Evolutionary conservation across 2,329 filamentous ascomycete genomes (phyloP).

Genomic region (Rachicladosporium sp.): DNA sequence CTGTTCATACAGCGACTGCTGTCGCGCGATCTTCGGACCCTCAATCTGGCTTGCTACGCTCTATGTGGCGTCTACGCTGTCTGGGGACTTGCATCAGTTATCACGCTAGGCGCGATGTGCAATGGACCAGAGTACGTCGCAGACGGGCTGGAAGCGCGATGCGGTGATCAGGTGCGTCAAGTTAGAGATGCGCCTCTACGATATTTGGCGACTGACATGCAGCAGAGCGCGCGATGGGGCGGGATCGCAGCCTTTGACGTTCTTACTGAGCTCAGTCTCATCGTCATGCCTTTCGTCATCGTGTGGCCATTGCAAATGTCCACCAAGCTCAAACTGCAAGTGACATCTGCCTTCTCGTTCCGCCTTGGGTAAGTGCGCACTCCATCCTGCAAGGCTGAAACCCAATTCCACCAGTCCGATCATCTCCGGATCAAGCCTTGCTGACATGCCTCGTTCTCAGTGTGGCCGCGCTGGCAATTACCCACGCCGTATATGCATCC

Average conservation of each 20-base stretch:
- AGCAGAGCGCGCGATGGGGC: slow-evolving; percentile 24
- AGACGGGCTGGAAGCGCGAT: neutral
- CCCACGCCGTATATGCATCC: slow-evolving; percentile 1
- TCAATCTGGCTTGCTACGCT: neutral
- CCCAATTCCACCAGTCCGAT: neutral
- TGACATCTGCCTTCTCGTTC: slow-evolving; percentile 26
- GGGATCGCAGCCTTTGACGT: slow-evolving; percentile 29
- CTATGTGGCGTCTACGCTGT: neutral
- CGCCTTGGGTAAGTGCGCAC: slow-evolving; percentile 22
- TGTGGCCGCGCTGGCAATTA: slow-evolving; percentile 1
- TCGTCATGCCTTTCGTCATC: slow-evolving; percentile 21
- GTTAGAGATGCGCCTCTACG: too few relatives aligned
- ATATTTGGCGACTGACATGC: neutral
- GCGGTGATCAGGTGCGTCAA: neutral
- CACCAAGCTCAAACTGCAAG: slow-evolving; percentile 19
- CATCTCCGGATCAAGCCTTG: neutral
- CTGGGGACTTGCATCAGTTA: neutral
- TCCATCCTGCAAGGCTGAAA: neutral
- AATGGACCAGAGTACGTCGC: neutral
- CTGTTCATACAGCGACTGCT: slow-evolving; percentile 1
- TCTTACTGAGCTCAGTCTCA: slow-evolving; percentile 25
- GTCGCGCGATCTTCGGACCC: neutral
- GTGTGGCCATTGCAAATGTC: slow-evolving; percentile 26
- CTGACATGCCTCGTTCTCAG: slow-evolving; percentile 5
- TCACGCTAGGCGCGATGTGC: neutral